Evolutionary conservation across 2,329 filamentous ascomycete species (phyloP).

Genomic region (Fusarium foetens): DNA sequence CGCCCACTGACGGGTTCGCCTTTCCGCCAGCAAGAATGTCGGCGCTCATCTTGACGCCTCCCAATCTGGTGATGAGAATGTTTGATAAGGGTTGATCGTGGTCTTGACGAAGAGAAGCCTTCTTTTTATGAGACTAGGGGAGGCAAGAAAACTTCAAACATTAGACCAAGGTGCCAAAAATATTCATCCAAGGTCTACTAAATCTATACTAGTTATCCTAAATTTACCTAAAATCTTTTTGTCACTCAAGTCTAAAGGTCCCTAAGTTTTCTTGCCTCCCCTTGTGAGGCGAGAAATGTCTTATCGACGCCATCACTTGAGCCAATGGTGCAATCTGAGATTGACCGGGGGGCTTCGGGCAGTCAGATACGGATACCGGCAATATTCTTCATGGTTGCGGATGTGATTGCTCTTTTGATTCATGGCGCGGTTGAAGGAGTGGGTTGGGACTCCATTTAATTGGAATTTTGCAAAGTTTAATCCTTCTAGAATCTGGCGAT

Average conservation of each 20-base stretch:
- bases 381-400: constrained; percentile 15
- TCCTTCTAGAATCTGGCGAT: constrained; percentile 9
- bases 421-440: constrained; percentile 22
- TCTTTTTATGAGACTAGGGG: background rate
- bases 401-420: constrained; percentile 33
- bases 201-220: too few relatives aligned
- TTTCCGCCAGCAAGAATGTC: constrained; percentile 22
- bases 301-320: constrained; percentile 31
- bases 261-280: background rate
- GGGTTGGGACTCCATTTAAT: constrained; percentile 25
- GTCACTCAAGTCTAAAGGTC: background rate
- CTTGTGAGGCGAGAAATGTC: background rate
- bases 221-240: background rate
- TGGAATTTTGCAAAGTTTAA: constrained; percentile 29
- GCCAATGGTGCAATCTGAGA: constrained; percentile 29
- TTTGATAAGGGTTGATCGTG: background rate
- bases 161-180: background rate
- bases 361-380: constrained; percentile 7
- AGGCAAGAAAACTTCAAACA: background rate
- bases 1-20: background rate
- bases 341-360: constrained; percentile 15
- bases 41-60: constrained; percentile 23
- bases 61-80: background rate
- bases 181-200: too few relatives aligned
- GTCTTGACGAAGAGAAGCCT: background rate